phyloP scores from a whole-genome alignment of 1,284 basidiomycete species.

The Taiwanofungus camphoratus region DNA sequence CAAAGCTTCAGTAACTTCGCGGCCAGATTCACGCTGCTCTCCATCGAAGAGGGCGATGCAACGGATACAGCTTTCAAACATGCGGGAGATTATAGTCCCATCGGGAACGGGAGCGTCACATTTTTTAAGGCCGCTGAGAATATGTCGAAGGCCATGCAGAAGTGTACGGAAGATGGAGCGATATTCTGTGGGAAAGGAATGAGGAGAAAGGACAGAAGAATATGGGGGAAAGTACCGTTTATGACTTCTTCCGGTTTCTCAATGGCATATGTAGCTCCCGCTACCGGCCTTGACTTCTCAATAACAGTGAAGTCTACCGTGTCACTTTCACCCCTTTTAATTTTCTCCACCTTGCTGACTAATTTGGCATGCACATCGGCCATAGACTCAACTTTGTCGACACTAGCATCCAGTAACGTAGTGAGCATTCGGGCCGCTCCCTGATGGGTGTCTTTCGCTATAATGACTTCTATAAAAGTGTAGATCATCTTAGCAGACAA shows the following conservation, averaged over 20 bases:
- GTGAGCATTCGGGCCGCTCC: slow-evolving; percentile 65
- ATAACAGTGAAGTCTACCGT: slow-evolving; percentile 50
- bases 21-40: slow-evolving; percentile 58
- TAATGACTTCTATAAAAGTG: slow-evolving; percentile 82
- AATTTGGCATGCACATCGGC: slow-evolving; percentile 63
- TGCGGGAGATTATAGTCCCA: slow-evolving; percentile 80
- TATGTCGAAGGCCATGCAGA: slow-evolving; percentile 85
- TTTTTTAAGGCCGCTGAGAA: slow-evolving; percentile 76
- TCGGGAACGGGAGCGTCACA: slow-evolving; percentile 78
- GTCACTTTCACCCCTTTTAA: slow-evolving; percentile 42
- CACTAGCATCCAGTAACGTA: slow-evolving; percentile 78
- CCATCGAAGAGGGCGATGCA: slow-evolving; percentile 86
- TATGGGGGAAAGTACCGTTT: slow-evolving; percentile 43
- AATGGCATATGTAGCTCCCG: slow-evolving; percentile 64
- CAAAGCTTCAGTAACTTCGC: slow-evolving; percentile 83
- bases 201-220: no score
- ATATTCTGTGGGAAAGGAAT: slow-evolving; percentile 50
- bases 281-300: slow-evolving; percentile 77
- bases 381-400: slow-evolving; percentile 85
- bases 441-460: slow-evolving; percentile 66
- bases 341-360: slow-evolving; percentile 38
- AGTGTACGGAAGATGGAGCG: slow-evolving; percentile 86
- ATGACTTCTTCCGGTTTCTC: slow-evolving; percentile 76
- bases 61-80: slow-evolving; percentile 84
- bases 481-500: slow-evolving; percentile 94